phyloP scores from a whole-genome alignment of 305 asterid genomes.

The Stenogyne calaminthoides region DNA sequence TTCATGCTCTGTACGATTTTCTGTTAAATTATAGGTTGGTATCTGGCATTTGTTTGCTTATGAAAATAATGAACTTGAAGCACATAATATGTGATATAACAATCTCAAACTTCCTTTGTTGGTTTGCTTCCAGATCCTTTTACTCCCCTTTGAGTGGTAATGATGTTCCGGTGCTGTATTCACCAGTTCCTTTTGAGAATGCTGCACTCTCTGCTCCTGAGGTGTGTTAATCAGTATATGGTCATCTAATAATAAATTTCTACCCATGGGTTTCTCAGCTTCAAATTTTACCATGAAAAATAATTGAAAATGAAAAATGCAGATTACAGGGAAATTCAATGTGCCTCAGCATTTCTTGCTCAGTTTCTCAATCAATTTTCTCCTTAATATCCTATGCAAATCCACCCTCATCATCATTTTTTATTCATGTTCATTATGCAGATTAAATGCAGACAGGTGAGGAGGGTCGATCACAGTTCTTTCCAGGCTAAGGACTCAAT shows the following conservation, averaged over 20 bases:
- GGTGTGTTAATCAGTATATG: slow-evolving; percentile 47
- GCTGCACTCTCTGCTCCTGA: slow-evolving; percentile 79
- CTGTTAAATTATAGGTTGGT: slow-evolving; percentile 81
- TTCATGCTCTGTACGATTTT: slow-evolving; percentile 77
- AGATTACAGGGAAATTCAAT: not conserved
- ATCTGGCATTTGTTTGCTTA: slow-evolving; percentile 21
- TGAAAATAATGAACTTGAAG: slow-evolving; percentile 2
- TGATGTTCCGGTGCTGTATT: slow-evolving; percentile 85
- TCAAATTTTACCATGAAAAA: not conserved
- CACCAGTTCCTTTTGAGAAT: slow-evolving; percentile 77
- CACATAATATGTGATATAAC: not conserved
- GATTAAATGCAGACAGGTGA: slow-evolving; percentile 89
- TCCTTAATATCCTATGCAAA: not conserved
- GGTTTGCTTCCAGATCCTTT: slow-evolving; percentile 53
- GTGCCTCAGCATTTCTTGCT: slow-evolving; percentile 14
- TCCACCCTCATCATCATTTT: slow-evolving; percentile 9
- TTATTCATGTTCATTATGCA: slow-evolving; percentile 41
- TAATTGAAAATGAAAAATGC: not conserved
- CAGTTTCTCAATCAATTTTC: not conserved
- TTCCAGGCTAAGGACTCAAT: slow-evolving; percentile 47
- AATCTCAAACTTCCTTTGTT: slow-evolving; percentile 28
- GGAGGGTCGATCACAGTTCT: slow-evolving; percentile 56
- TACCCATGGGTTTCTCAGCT: no score
- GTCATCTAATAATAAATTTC: not conserved
- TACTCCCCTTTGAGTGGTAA: slow-evolving; percentile 61